A percentile compares a stretch with the other conserved stretches of the same genome.
phyloP scores from a whole-genome alignment of 805 yeast genomes.

The Metschnikowia dekortorum region DNA sequence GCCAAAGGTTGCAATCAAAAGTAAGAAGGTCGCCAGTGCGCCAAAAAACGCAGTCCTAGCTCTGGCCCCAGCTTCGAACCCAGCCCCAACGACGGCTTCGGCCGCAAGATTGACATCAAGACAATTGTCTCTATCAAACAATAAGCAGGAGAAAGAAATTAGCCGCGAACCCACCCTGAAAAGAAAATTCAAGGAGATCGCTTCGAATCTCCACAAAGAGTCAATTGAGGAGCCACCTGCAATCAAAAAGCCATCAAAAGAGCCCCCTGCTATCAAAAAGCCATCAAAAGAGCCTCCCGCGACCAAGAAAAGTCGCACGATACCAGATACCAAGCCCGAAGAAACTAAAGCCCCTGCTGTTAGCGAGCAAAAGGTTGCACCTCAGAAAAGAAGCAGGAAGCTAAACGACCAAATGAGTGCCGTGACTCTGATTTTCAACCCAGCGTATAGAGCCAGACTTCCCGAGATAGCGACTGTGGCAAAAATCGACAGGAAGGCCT shows the following conservation, averaged over 20 bases:
- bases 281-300: background rate
- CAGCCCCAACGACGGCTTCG: background rate
- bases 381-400: slow-evolving; percentile 8
- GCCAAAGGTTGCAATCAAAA: background rate
- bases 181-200: background rate
- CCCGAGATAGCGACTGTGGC: slow-evolving; percentile 10
- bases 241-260: background rate
- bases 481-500: slow-evolving; percentile 20
- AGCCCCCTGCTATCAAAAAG: background rate
- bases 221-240: background rate
- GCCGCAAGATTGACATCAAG: slow-evolving; percentile 7
- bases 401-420: slow-evolving; percentile 11
- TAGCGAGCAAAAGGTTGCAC: background rate
- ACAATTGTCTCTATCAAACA: slow-evolving; percentile 8
- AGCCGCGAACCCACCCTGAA: background rate
- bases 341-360: background rate
- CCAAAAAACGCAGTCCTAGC: background rate
- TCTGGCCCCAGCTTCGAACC: background rate
- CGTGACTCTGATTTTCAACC: slow-evolving; percentile 20
- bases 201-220: background rate
- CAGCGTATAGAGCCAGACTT: slow-evolving; percentile 15
- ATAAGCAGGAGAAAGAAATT: background rate
- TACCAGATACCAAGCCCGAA: background rate
- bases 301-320: background rate
- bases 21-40: background rate